phyloP scores from a whole-genome alignment of 1,139 yeast species.

The Candida glucosophila region DNA sequence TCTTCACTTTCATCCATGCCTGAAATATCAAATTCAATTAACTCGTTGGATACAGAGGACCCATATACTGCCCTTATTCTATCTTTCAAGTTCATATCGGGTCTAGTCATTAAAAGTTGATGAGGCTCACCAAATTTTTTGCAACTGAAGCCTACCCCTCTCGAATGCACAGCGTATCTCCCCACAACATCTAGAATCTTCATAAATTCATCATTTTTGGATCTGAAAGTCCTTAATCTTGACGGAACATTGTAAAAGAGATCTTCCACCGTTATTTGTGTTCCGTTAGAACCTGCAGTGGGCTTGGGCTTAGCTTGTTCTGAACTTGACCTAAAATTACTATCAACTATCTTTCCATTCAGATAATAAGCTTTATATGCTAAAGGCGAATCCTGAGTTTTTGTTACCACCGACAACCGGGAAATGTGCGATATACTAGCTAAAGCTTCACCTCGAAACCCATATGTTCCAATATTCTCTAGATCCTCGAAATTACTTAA shows the following conservation, averaged over 20 bases:
- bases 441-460: constrained; percentile 56
- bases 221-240: constrained; percentile 55
- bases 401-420: constrained; percentile 70
- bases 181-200: constrained; percentile 78
- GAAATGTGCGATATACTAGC: constrained; percentile 57
- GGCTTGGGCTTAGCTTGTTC: constrained; percentile 54
- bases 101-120: constrained; percentile 47
- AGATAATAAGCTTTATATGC: constrained; percentile 63
- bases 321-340: constrained; percentile 20
- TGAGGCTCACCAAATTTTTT: constrained; percentile 67
- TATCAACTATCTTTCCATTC: constrained; percentile 50
- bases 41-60: constrained; percentile 54
- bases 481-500: constrained; percentile 42
- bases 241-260: constrained; percentile 85
- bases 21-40: constrained; percentile 36
- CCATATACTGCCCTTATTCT: constrained; percentile 74
- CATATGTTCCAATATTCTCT: constrained; percentile 41
- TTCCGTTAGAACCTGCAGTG: constrained; percentile 82
- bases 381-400: constrained; percentile 46
- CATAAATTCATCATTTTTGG: constrained; percentile 67
- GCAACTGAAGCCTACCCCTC: constrained; percentile 65
- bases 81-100: constrained; percentile 42
- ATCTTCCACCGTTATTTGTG: constrained; percentile 80
- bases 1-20: constrained; percentile 31
- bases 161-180: constrained; percentile 71